These are phyloP conservation scores for Medicago arabica DNA, from an alignment of 306 rosid species.

Conservation along the genomic window DNA sequence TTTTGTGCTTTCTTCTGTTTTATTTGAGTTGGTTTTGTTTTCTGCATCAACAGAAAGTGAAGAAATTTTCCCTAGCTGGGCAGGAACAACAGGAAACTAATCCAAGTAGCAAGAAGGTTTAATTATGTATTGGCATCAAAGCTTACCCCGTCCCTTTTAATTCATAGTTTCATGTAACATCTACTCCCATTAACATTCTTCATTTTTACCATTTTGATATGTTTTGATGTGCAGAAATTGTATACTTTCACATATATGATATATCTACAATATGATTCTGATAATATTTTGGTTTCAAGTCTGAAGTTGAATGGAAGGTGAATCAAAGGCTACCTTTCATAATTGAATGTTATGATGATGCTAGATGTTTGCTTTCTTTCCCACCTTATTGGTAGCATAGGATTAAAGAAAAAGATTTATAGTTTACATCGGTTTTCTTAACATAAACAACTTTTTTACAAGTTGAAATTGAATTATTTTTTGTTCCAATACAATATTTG, in stretches of 20 bases:
- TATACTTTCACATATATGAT: slow-evolving; percentile 9
- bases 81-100: slow-evolving; percentile 59
- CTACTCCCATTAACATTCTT: neutral
- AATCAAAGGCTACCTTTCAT: slow-evolving; percentile 17
- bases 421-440: slow-evolving; percentile 13
- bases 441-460: slow-evolving; percentile 8
- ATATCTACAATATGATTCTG: slow-evolving; percentile 15
- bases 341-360: neutral
- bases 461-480: slow-evolving; percentile 22
- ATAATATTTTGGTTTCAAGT: slow-evolving; percentile 2
- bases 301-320: slow-evolving; percentile 29
- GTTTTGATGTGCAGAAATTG: slow-evolving; percentile 30
- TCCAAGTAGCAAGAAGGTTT: slow-evolving; percentile 52
- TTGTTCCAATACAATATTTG: slow-evolving; percentile 15
- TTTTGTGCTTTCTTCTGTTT: neutral
- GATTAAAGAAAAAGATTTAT: slow-evolving; percentile 1
- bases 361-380: slow-evolving; percentile 4
- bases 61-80: slow-evolving; percentile 73
- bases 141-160: neutral
- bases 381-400: neutral
- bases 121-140: slow-evolving; percentile 38
- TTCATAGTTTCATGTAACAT: slow-evolving; percentile 5
- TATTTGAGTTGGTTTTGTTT: slow-evolving; percentile 21
- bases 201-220: slow-evolving; percentile 6
- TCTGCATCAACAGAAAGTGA: slow-evolving; percentile 76